These are phyloP conservation scores for Porcisia deanei DNA, from an alignment of 208 protist genomes.

Conservation along the genomic window DNA sequence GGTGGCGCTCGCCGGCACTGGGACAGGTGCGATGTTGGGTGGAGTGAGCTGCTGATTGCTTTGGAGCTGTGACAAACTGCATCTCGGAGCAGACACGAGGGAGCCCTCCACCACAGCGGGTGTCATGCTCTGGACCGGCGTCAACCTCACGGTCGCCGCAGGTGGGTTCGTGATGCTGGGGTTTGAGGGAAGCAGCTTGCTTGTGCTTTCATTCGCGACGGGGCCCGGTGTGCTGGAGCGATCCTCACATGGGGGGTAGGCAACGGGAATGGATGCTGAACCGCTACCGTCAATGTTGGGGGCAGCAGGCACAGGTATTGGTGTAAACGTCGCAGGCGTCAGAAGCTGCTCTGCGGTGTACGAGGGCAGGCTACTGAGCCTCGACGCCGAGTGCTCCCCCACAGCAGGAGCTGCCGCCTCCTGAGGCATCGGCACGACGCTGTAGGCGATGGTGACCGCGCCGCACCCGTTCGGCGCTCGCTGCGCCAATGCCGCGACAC, in stretches of 20 bases:
- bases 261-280: slow-evolving; percentile 16
- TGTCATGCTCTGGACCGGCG: slow-evolving; percentile 16
- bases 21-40: slow-evolving; percentile 27
- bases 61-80: slow-evolving; percentile 11
- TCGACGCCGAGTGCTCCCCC: neutral
- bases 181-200: slow-evolving; percentile 17
- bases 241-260: slow-evolving; percentile 11
- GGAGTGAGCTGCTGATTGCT: slow-evolving; percentile 25
- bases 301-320: slow-evolving; percentile 26
- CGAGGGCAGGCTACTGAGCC: slow-evolving; percentile 1
- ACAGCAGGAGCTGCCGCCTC: neutral
- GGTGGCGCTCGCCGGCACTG: slow-evolving; percentile 11
- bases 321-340: slow-evolving; percentile 10
- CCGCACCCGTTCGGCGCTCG: slow-evolving; percentile 56
- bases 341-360: slow-evolving; percentile 8
- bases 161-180: slow-evolving; percentile 24
- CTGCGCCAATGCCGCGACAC: slow-evolving; percentile 52
- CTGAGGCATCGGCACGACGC: slow-evolving; percentile 31
- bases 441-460: slow-evolving; percentile 56
- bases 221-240: slow-evolving; percentile 14
- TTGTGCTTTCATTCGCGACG: neutral
- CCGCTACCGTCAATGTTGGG: slow-evolving; percentile 31
- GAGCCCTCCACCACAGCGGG: slow-evolving; percentile 10
- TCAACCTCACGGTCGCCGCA: slow-evolving; percentile 24
- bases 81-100: neutral